These are phyloP conservation scores for Daedaleopsis sinensis DNA, from an alignment of 768 basidiomycete species.

Conservation along the genomic window DNA sequence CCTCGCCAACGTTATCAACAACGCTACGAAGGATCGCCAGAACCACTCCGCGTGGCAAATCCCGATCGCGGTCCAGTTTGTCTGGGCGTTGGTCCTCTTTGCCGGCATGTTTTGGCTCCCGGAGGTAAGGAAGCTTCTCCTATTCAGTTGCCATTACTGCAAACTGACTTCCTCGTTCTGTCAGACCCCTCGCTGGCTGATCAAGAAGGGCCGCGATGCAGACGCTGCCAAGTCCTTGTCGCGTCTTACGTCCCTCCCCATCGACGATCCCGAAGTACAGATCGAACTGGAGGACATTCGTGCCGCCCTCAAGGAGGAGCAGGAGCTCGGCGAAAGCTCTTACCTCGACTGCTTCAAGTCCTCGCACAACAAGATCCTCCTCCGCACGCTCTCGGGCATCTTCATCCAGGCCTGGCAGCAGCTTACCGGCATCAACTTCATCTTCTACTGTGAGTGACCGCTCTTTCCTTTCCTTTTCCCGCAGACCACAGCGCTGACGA, in stretches of 20 bases:
- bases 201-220: slow-evolving; percentile 64
- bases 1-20: slow-evolving; percentile 64
- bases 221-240: slow-evolving; percentile 57
- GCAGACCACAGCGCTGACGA: background rate
- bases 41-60: slow-evolving; percentile 60
- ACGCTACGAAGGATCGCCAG: slow-evolving; percentile 57
- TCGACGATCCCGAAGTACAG: slow-evolving; percentile 54
- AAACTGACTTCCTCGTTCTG: background rate
- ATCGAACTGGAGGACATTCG: slow-evolving; percentile 50
- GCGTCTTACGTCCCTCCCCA: slow-evolving; percentile 57
- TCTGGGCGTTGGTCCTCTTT: slow-evolving; percentile 71
- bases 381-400: slow-evolving; percentile 77
- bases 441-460: slow-evolving; percentile 41
- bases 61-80: slow-evolving; percentile 76
- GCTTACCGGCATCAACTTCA: slow-evolving; percentile 77
- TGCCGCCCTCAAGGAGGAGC: slow-evolving; percentile 63
- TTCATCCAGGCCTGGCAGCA: slow-evolving; percentile 76
- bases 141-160: no score
- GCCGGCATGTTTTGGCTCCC: slow-evolving; percentile 72
- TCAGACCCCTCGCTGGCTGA: slow-evolving; percentile 72
- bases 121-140: slow-evolving; percentile 33
- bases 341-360: slow-evolving; percentile 64
- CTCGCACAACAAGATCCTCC: slow-evolving; percentile 55
- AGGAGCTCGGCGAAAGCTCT: slow-evolving; percentile 53
- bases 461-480: no score